Evolutionary conservation across 371 early-diverging fungal species (phyloP), one percentile per base, ranked within the genome.

Genomic region (Rhizopus arrhizus): DNA sequence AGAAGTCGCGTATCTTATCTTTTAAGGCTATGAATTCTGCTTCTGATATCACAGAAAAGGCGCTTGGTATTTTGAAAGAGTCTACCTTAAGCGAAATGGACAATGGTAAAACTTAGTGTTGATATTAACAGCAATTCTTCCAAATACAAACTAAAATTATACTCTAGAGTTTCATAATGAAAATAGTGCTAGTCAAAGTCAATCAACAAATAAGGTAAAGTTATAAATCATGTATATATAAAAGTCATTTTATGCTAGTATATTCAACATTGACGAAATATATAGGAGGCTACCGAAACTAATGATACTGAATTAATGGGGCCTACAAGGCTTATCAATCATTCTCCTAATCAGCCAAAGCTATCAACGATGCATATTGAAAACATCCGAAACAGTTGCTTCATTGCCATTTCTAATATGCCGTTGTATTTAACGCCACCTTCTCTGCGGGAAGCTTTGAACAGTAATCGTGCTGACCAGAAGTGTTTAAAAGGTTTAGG

Each of bases 241-340:
- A 59, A 51, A 38, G 42, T 43, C 40, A 50, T 42, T 2, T 59
- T 41, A 51, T 59, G 31, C 47, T 55, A 49, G 22, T 61, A 5
- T 61, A 61, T 32, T 49, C 38, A 54, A 46, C 4, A 61, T 40
- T 54, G 38, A 61, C 48, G 54, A 61, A 54, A 61, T 61, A 61
- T 61, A 61, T 12, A 61, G 56, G 55, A 55, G n/a, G 48, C 31
- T 53, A 3, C 53, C 53, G 16, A 53, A 22, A 40, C 29, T 53
- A 38, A 38, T 0, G 5, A 38, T 7, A 38, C 9, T 9, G 40
- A 53, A 38, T 53, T 53, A 9, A 53, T 53, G 53, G 40, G 53
- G 16, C 40, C 53, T 53, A 12, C 53, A 40, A 53, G 53, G 22
- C 15, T 3, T 15, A 53, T 53, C 31, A 53, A 53, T 12, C 53